phyloP scores from a whole-genome alignment of 2,329 filamentous ascomycete genomes.

The Fusarium dlaminii region DNA sequence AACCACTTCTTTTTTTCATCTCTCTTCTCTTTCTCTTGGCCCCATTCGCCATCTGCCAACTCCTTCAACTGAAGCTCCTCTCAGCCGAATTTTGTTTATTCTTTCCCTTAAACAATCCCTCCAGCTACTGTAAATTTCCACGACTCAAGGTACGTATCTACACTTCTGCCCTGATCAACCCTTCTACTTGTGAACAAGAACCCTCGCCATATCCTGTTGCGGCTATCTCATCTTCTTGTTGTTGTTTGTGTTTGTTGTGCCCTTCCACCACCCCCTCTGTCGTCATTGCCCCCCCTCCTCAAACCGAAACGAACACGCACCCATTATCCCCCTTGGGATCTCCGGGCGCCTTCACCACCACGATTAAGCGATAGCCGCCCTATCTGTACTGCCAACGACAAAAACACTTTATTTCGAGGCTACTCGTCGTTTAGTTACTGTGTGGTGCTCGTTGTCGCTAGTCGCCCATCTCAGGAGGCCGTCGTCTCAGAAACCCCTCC shows the following conservation, averaged over 20 bases:
- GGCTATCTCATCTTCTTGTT: slow-evolving; percentile 12
- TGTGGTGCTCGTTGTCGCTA: slow-evolving; percentile 7
- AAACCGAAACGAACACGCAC: slow-evolving; percentile 38
- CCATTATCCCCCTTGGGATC: slow-evolving; percentile 26
- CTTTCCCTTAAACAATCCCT: slow-evolving; percentile 23
- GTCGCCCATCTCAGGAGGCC: slow-evolving; percentile 22
- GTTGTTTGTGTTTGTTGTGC: slow-evolving; percentile 36
- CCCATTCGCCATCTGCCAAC: slow-evolving; percentile 27
- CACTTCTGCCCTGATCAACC: not conserved
- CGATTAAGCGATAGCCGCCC: slow-evolving; percentile 20
- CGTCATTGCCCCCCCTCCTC: slow-evolving; percentile 50
- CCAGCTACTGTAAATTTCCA: slow-evolving; percentile 16
- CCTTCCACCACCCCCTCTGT: slow-evolving; percentile 50
- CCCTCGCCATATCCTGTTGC: slow-evolving; percentile 2
- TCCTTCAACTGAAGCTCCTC: slow-evolving; percentile 29
- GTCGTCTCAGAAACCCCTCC: slow-evolving; percentile 40
- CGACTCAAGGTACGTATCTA: slow-evolving; percentile 38
- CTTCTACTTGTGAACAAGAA: slow-evolving; percentile 1
- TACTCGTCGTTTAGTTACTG: not conserved
- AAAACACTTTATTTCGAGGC: slow-evolving; percentile 7
- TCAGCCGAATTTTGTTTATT: slow-evolving; percentile 33
- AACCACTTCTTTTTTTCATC: slow-evolving; percentile 43
- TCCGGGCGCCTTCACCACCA: slow-evolving; percentile 23
- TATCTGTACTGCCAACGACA: slow-evolving; percentile 20
- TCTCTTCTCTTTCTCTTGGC: slow-evolving; percentile 37